Evolutionary conservation across 257 asterid species (phyloP).

Genomic region (Sherardia arvensis): DNA sequence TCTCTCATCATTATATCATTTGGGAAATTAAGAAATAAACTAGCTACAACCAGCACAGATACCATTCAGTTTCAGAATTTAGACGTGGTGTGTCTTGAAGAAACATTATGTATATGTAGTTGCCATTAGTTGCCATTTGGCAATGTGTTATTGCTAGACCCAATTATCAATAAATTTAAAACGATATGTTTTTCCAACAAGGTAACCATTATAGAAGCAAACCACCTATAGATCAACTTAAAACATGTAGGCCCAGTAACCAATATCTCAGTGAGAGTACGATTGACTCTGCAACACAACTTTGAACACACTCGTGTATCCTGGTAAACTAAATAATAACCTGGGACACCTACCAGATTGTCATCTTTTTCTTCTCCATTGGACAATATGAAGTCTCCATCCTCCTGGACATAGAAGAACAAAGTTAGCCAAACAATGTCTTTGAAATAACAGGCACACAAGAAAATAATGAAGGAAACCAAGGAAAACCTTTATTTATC

Average conservation of each 20-base stretch:
- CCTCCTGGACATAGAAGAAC: conserved; percentile 46
- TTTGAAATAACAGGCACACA: not conserved
- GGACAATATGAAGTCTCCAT: conserved; percentile 68
- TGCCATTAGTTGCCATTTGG: too few relatives aligned
- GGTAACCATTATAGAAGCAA: not conserved
- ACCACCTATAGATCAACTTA: not conserved
- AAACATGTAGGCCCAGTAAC: too few relatives aligned
- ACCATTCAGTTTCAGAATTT: not conserved
- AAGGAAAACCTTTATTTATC: too few relatives aligned
- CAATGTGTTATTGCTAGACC: not conserved
- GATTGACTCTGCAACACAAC: not conserved
- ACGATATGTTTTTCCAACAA: not conserved
- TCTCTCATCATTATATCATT: too few relatives aligned
- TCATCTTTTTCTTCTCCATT: conserved; percentile 54
- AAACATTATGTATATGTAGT: not conserved
- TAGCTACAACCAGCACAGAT: not conserved
- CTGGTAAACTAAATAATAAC: not conserved
- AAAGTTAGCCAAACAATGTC: not conserved
- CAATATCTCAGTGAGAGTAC: not conserved
- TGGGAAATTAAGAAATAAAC: not conserved
- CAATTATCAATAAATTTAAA: not conserved
- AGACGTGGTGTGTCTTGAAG: too few relatives aligned
- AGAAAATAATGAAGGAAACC: not conserved
- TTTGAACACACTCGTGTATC: not conserved
- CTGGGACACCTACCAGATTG: conserved; percentile 36